Evolutionary conservation across 257 asterid genomes (phyloP), one percentile per base, ranked within the genome.

Genomic region (Osmanthus fragrans): DNA sequence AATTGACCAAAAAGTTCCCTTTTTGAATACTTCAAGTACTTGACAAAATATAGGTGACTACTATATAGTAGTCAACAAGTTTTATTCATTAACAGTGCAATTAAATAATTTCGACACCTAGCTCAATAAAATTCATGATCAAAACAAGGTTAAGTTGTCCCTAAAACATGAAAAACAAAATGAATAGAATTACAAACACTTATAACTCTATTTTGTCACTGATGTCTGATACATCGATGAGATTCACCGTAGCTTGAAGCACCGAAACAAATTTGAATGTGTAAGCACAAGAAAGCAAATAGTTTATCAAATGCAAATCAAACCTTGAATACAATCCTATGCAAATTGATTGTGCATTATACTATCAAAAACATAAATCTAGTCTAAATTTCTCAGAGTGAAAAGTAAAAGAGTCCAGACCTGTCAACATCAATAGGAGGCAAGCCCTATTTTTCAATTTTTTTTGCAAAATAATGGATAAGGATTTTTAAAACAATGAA

Each of bases 351-450:
- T 3, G 37, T 29, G 27, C 16, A 64, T 13, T 74, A 64, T 36
- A 36, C 0, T 36, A 36, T 36, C 19, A 8, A 15, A 54, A 15
- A 34, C 72, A 49, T 39, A 23, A 42, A 58, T 63, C 71, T 49
- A 69, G 36, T 47, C 51, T 40, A 30, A 77, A 71, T 30, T 63
- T 45, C 54, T 73, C 3, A 40, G 2, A 76, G 65, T 32, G 25
- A 30, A 81, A 49, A 72, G 49, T 5, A 39, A 42, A 69, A 39
- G 27, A 25, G 27, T 25, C 27, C 27, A 25, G 27, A 25, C 27
- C 27, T 25, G 27, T 95, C 98, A 70, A 90, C 94, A 77, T 84
- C 98, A 64, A 49, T 81, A 9, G 89, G 92, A 72, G 96, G 98
- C 73, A 86, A 88, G 74, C 86, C 98, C 2, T 98, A 91, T 25